Evolutionary conservation across 768 basidiomycete species (phyloP).

Genomic region (Leccinum subgranulosum): DNA sequence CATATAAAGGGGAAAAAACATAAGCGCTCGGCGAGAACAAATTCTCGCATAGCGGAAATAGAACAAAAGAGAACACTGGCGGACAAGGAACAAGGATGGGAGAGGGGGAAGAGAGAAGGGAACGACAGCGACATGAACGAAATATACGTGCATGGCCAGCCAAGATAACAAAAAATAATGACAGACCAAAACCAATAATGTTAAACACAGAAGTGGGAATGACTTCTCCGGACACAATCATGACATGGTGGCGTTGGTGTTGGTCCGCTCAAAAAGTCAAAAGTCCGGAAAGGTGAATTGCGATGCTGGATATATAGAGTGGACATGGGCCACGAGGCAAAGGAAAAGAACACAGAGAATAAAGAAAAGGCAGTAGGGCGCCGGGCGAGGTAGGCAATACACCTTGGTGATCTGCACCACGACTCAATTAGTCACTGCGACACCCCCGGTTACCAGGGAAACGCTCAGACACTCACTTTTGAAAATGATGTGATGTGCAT

Average conservation of each 20-base stretch:
- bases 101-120: neutral
- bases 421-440: neutral
- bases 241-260: slow-evolving; percentile 8
- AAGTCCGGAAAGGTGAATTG: slow-evolving; percentile 10
- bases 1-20: slow-evolving; percentile 21
- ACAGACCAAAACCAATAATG: slow-evolving; percentile 27
- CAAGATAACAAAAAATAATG: slow-evolving; percentile 22
- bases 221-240: neutral
- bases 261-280: slow-evolving; percentile 15
- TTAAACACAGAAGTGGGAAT: slow-evolving; percentile 27
- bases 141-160: slow-evolving; percentile 26
- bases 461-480: slow-evolving; percentile 17
- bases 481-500: neutral
- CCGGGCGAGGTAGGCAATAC: slow-evolving; percentile 8
- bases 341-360: neutral
- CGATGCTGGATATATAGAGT: neutral
- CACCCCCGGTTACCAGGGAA: neutral
- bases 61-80: slow-evolving; percentile 15
- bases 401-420: slow-evolving; percentile 10
- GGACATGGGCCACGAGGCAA: neutral
- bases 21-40: slow-evolving; percentile 12
- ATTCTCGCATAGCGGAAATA: slow-evolving; percentile 7
- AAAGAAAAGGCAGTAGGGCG: slow-evolving; percentile 9
- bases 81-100: neutral
- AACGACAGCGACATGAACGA: slow-evolving; percentile 10